Conservation (phyloP, 106 monocot genomes). For the Dioscorea dumetorum region DNA sequence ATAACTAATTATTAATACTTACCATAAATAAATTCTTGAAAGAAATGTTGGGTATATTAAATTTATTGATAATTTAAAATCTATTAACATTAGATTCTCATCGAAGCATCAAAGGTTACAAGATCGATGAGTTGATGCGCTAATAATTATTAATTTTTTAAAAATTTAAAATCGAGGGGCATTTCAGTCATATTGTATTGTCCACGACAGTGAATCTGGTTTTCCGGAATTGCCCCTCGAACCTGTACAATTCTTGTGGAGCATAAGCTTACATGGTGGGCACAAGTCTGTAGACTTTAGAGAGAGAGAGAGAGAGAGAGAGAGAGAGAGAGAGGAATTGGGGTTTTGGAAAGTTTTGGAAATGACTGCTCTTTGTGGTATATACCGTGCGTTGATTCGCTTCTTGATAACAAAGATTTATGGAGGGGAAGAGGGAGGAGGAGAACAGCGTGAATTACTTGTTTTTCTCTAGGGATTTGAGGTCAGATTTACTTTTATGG, state of each 20-base stretch:
- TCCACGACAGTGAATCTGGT: no score
- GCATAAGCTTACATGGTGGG: background rate
- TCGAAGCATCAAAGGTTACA: no score
- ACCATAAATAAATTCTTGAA: no score
- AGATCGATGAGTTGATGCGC: no score
- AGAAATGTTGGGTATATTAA: no score
- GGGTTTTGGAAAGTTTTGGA: background rate
- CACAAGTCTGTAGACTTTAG: background rate
- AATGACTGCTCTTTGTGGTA: background rate
- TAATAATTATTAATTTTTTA: no score
- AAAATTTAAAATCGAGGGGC: no score
- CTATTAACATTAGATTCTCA: no score
- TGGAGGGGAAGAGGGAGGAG: background rate
- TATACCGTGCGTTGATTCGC: conserved; percentile 32
- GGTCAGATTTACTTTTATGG: conserved; percentile 7
- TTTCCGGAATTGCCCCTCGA: conserved; percentile 16
- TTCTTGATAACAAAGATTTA: background rate
- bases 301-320: conserved; percentile 11
- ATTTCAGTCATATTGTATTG: background rate
- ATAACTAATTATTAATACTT: no score
- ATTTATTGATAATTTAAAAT: no score
- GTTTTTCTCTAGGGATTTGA: conserved; percentile 12
- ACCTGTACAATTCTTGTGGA: background rate
- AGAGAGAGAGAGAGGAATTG: conserved; percentile 1
- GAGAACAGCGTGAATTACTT: background rate